phyloP scores from a whole-genome alignment of 1,139 yeast genomes.

The Yamadazyma mexicana region DNA sequence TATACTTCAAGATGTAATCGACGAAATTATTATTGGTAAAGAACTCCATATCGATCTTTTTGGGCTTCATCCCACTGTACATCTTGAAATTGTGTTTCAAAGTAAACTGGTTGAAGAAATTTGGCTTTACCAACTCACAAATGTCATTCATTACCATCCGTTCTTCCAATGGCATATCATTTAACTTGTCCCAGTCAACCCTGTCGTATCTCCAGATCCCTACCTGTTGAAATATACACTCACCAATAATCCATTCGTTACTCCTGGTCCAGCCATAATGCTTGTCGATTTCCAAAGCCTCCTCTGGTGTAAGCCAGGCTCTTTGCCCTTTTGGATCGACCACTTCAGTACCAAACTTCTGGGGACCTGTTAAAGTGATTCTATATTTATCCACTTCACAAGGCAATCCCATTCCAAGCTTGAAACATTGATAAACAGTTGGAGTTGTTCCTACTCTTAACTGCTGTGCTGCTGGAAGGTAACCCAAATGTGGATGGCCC shows the following conservation, averaged over 20 bases:
- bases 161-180: constrained; percentile 21
- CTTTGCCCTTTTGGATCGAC: constrained; percentile 67
- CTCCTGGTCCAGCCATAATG: constrained; percentile 72
- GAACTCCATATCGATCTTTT: constrained; percentile 49
- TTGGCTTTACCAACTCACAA: constrained; percentile 31
- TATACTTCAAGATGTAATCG: constrained; percentile 54
- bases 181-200: constrained; percentile 23
- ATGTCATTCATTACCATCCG: constrained; percentile 33
- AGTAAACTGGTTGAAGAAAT: constrained; percentile 31
- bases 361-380: constrained; percentile 73
- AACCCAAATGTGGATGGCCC: constrained; percentile 50
- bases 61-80: constrained; percentile 24
- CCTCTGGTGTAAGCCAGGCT: constrained; percentile 64
- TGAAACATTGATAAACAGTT: constrained; percentile 57
- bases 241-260: constrained; percentile 65
- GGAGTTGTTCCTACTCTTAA: constrained; percentile 69
- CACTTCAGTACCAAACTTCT: constrained; percentile 51
- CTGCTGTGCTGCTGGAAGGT: constrained; percentile 53
- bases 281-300: constrained; percentile 44
- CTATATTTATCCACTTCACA: constrained; percentile 65
- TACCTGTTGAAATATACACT: constrained; percentile 76
- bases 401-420: constrained; percentile 71
- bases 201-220: constrained; percentile 66
- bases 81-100: constrained; percentile 21
- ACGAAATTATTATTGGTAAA: constrained; percentile 66